Evolutionary conservation across 495 filamentous ascomycete species (phyloP), one percentile per base, ranked within the genome.

Genomic region (Articulospora tetracladia): DNA sequence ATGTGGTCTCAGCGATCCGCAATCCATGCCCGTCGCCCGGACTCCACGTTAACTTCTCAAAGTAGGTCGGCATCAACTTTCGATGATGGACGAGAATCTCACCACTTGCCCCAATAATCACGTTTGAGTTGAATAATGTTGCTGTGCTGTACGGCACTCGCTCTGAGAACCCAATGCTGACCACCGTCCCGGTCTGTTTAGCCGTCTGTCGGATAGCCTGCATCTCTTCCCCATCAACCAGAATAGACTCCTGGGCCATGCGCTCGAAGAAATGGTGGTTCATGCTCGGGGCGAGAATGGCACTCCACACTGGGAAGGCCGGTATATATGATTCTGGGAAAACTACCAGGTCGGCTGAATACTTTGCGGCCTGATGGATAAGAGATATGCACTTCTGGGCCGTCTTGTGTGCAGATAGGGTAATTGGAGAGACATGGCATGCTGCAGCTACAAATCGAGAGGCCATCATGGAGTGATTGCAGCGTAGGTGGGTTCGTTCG

Each of bases 291-390:
- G 55, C 41, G 27, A 46, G 55, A 10, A 58, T 12, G 12, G 55
- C 55, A 23, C 55, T 58, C 55, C 55, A 58, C 27, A 58, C 25
- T 50, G 55, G 55, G n/a, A 58, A 58, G 11, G 55, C 55, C 3
- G 55, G 57, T 23, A 59, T 59, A 30, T 59, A 59, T 39, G 57
- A 51, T 27, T 59, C 57, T 1, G 57, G 57, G 20, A 52, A 59
- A 1, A 59, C 57, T 17, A 59, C 57, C 19, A 59, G 23, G 48
- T 41, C 25, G 30, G 57, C 57, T 28, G 47, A 52, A 47, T 52
- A 32, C 48, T 52, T 52, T 34, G 46, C 26, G 8, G 57, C 47
- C 27, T 52, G 51, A 19, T 53, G 12, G 51, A 53, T 53, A 34
- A 58, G 30, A 24, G 41, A 58, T 4, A 58, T 58, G 41, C 39